These are phyloP conservation scores for Pestalotiopsis sp. DNA, from an alignment of 2,329 filamentous ascomycete genomes.

Conservation along the genomic window DNA sequence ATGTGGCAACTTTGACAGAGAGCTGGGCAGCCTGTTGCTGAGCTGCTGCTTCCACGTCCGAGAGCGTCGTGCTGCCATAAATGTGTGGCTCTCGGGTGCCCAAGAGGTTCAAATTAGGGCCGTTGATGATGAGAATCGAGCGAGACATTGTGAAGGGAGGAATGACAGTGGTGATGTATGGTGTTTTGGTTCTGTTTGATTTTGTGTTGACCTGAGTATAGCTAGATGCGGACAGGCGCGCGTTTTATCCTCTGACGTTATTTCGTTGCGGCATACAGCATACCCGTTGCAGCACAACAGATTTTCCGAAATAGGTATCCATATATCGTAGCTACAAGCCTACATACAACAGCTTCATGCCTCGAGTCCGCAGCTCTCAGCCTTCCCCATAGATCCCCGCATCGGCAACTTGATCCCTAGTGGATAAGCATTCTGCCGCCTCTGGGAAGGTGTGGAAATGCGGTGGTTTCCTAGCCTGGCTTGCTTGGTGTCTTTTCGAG, in stretches of 20 bases:
- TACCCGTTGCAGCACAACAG: not conserved
- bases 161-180: not conserved
- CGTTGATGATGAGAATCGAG: slow-evolving; percentile 72
- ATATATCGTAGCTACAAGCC: not conserved
- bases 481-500: not conserved
- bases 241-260: not conserved
- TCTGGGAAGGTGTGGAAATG: not conserved
- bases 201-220: not conserved
- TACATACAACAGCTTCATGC: not conserved
- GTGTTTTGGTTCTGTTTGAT: not conserved
- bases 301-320: not conserved
- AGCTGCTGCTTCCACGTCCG: slow-evolving; percentile 57
- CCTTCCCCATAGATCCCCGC: not conserved
- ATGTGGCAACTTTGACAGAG: slow-evolving; percentile 52
- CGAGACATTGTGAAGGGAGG: slow-evolving; percentile 19
- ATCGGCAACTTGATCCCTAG: not conserved
- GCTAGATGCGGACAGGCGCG: not conserved
- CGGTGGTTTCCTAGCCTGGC: not conserved
- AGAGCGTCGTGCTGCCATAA: slow-evolving; percentile 71
- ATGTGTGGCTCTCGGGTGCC: slow-evolving; percentile 73
- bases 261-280: not conserved
- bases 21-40: slow-evolving; percentile 50
- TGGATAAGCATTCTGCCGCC: not conserved
- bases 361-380: not conserved
- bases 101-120: slow-evolving; percentile 81